phyloP scores from a whole-genome alignment of 768 basidiomycete species.

The Trametes maxima region DNA sequence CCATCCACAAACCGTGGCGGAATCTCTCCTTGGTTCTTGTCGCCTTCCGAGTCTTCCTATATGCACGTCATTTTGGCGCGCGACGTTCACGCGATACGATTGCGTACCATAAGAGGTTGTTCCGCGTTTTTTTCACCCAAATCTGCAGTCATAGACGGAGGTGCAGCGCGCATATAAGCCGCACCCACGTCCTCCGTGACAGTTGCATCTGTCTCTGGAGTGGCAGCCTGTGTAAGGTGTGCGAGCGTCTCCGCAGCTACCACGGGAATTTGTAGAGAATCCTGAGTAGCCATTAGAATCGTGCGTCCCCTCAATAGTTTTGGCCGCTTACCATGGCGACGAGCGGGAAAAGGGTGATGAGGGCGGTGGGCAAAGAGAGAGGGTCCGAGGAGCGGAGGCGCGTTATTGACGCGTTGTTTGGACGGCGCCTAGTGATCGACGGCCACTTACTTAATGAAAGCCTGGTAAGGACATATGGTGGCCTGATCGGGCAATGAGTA shows the following conservation, averaged over 20 bases:
- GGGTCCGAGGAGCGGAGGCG: neutral
- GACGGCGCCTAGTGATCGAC: neutral
- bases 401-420: slow-evolving; percentile 24
- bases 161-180: slow-evolving; percentile 6
- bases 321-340: neutral
- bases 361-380: neutral
- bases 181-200: neutral
- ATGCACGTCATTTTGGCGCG: neutral
- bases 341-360: neutral
- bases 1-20: neutral
- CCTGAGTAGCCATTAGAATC: neutral
- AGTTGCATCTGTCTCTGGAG: neutral
- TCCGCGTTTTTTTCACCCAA: neutral
- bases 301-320: neutral
- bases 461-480: neutral
- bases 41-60: neutral
- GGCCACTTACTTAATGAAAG: neutral
- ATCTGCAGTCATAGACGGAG: neutral
- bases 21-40: neutral
- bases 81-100: neutral
- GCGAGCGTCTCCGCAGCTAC: neutral
- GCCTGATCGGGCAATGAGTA: neutral
- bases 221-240: neutral
- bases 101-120: neutral
- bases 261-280: neutral